Evolutionary conservation across 2,329 filamentous ascomycete genomes (phyloP), one percentile per base, ranked within the genome.

Genomic region (Trichoderma endophyticum): DNA sequence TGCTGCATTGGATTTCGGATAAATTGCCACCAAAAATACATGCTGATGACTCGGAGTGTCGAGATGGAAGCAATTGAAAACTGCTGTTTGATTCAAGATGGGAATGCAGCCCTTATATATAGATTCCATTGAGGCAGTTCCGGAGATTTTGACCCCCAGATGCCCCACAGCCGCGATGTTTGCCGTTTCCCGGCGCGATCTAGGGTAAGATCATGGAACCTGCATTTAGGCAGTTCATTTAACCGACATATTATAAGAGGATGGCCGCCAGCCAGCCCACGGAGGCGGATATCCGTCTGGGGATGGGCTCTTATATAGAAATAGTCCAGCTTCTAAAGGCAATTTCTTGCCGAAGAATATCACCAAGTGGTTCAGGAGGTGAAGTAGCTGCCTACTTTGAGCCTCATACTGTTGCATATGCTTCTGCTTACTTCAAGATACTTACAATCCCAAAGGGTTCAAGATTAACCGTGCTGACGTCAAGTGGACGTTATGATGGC

Each of bases 401-500:
- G 18, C 3, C 3, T 48, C 32, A 59, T 28, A 36, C 15, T 43
- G 12, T 43, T 12, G 18, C 26, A 15, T 2, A 39, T n/a, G 14
- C 36, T n/a, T 9, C 5, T 2, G 26, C 32, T 67, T 21, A 6
- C 15, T n/a, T 6, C 9, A 4, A 14, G 15, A 57, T 60, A 39
- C 21, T 48, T 24, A 9, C 28, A n/a, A 3, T 6, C 57, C 15
- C 18, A 43, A 59, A 68, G 51, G 66, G 36, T 8, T 26, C 66
- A 69, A 69, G 66, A 43, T 69, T 69, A 69, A 34, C 66, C 56
- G 66, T 34, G n/a, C 28, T 69, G 66, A 69, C 57, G 66, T 69
- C 56, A 69, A 34, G 56, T 51, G 43, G 66, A 61, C 56, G 66
- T 28, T 60, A 61, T 24, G 36, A 51, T 32, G 39, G 9, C 24